Base-by-base conservation (phyloP, 257 asterid species). In the Fraxinus americana region DNA sequence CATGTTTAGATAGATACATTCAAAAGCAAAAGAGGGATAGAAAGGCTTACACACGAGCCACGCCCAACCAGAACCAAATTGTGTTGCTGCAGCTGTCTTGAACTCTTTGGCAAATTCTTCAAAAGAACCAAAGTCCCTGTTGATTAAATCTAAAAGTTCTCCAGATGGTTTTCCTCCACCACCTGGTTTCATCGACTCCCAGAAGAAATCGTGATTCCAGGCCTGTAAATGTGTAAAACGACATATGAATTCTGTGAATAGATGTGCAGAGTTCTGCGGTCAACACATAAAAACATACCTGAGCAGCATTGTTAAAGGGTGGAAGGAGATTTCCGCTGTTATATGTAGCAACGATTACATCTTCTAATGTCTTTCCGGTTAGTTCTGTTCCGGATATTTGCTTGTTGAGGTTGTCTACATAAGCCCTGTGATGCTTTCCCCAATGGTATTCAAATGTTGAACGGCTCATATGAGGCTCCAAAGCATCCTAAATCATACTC, bases 1-100 rank as follows among this genome's bases (percentile, higher is more conserved):
- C 39, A 34, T 71, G 36, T 1, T 34, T 63, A 45, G 43, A 3
- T 27, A 70, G 57, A 76, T 34, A 10, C 4, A 36, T 43, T 70
- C 35, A 27, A 19, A 65, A 50, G 10, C 17, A 66, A 12, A 73
- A 43, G 13, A 52, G 66, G 41, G 67, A 63, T 63, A 27, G 34
- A 68, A 45, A 71, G 63, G 76, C 97, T 89, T 85, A 95, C 99
- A 95, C 2, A 89, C 97, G 75, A 95, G 98, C 99, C 99, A 95
- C 77, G 98, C 94, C 99, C 99, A 95, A 77, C 99, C 99, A 45
- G 97, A 95, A 73, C 98, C 99, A 77, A 90, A 93, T 77, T 95
- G 99, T 21, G 97, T 91, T 19, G 93, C 88, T 77, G 97, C 99
- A 78, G 97, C 99, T 43, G 96, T 81, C 89, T 92, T 95, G 82